Conservation (phyloP, 768 basidiomycete genomes). For the Boletus pseudopeckii region DNA sequence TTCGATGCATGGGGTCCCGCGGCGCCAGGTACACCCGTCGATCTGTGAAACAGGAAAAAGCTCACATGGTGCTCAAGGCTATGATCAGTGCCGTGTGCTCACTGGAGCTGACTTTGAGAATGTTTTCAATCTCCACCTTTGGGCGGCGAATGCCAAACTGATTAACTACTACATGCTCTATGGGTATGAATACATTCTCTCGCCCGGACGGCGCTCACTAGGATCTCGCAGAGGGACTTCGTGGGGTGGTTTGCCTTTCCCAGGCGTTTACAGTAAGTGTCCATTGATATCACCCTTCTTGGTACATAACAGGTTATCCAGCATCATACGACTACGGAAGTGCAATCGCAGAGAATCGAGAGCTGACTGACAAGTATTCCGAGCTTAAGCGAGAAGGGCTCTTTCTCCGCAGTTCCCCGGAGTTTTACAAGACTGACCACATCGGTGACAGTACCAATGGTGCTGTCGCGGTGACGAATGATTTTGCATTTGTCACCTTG, state of each 20-base stretch:
- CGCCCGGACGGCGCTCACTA: neutral
- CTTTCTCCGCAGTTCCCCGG: constrained; percentile 75
- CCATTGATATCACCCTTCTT: neutral
- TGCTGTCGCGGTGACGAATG: constrained; percentile 38
- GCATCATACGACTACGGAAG: constrained; percentile 82
- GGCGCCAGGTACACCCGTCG: constrained; percentile 48
- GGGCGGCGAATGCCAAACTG: constrained; percentile 79
- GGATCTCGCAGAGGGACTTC: constrained; percentile 63
- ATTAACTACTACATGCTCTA: constrained; percentile 86
- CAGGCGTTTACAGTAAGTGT: constrained; percentile 58
- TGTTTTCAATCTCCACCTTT: constrained; percentile 75
- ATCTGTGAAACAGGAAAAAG: neutral
- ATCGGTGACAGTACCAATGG: constrained; percentile 60
- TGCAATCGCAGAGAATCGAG: constrained; percentile 64
- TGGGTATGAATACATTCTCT: constrained; percentile 42
- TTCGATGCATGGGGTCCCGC: constrained; percentile 81
- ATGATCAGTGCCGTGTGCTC: constrained; percentile 57
- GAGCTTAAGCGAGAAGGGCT: constrained; percentile 77
- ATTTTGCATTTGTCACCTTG: constrained; percentile 55
- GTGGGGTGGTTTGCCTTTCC: constrained; percentile 80
- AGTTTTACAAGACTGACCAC: constrained; percentile 78
- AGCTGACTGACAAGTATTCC: constrained; percentile 62
- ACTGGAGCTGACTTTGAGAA: constrained; percentile 74
- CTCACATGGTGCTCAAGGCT: constrained; percentile 40
- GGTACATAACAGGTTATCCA: constrained; percentile 2